phyloP scores from a whole-genome alignment of 768 basidiomycete species.

The Phanerodontia chrysosporium region DNA sequence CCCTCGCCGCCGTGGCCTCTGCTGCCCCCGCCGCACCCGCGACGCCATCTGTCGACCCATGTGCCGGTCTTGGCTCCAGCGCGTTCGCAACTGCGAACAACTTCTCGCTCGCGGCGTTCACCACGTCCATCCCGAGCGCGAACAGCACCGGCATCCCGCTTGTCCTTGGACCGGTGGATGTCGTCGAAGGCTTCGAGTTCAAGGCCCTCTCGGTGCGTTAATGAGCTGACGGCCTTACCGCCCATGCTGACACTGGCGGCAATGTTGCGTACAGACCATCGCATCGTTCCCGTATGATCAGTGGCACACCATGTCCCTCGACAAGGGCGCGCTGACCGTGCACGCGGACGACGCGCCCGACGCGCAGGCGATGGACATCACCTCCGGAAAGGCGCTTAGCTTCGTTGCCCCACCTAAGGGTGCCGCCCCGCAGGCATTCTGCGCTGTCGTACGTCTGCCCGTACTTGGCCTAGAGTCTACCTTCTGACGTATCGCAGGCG shows the following conservation, averaged over 20 bases:
- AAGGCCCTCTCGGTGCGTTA: slow-evolving; percentile 39
- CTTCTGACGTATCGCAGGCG: slow-evolving; percentile 4
- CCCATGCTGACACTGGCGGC: too few relatives aligned
- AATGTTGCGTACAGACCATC: slow-evolving; percentile 37
- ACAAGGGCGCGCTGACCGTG: slow-evolving; percentile 15
- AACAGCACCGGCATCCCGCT: slow-evolving; percentile 41
- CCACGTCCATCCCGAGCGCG: slow-evolving; percentile 36
- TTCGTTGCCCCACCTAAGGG: slow-evolving; percentile 31
- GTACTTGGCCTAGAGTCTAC: neutral
- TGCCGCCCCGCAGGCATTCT: slow-evolving; percentile 33
- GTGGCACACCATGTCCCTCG: slow-evolving; percentile 37
- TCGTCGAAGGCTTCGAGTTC: slow-evolving; percentile 29
- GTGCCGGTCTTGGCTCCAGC: slow-evolving; percentile 19
- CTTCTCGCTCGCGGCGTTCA: slow-evolving; percentile 44
- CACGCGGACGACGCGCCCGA: neutral
- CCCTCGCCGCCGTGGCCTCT: neutral
- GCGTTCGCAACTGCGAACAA: slow-evolving; percentile 28
- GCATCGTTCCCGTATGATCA: slow-evolving; percentile 49
- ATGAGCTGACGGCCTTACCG: neutral
- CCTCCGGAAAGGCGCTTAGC: slow-evolving; percentile 28
- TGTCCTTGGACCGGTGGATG: slow-evolving; percentile 29
- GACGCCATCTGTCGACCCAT: slow-evolving; percentile 13
- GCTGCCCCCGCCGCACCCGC: neutral
- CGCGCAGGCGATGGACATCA: slow-evolving; percentile 34
- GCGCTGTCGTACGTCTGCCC: slow-evolving; percentile 26